Evolutionary conservation across 2,329 filamentous ascomycete species (phyloP), one percentile per base, ranked within the genome.

Genomic region (Verruconis gallopava): DNA sequence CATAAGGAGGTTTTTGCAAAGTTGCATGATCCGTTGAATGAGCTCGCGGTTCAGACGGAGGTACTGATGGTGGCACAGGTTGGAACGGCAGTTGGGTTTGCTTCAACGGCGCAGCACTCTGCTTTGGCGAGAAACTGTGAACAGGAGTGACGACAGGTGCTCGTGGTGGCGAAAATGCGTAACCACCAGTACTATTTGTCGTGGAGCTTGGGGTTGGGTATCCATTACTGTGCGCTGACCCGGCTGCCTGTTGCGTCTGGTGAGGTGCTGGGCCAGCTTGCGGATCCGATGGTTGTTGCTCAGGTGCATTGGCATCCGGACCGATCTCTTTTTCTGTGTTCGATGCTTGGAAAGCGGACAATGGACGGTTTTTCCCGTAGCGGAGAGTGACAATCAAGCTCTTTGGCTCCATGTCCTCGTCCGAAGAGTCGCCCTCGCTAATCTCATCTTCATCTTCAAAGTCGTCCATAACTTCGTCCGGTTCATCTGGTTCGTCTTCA

Each of bases 301-400:
- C n/a, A n/a, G n/a, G n/a, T n/a, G n/a, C n/a, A n/a, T n/a, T n/a
- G n/a, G n/a, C n/a, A n/a, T n/a, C n/a, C n/a, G n/a, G n/a, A n/a
- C n/a, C n/a, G n/a, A n/a, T n/a, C n/a, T n/a, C n/a, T n/a, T n/a
- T n/a, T n/a, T n/a, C n/a, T n/a, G n/a, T n/a, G n/a, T n/a, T n/a
- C n/a, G n/a, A n/a, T n/a, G n/a, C n/a, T n/a, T n/a, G n/a, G n/a
- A n/a, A n/a, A n/a, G n/a, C n/a, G n/a, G n/a, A n/a, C 18, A 11
- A 11, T 9, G 33, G 9, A 6, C 33, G 11, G 18, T 11, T 17
- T 14, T 42, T 42, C 30, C 34, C 21, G 35, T 43, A 43, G 12
- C 22, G 36, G 11, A 94, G 68, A 56, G 83, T 88, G 44, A 94
- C 80, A 39, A 94, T 71, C 32, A 89, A 69, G 50, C 77, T 84